Conservation (phyloP, 768 basidiomycete genomes). For the Mycena chlorophos region DNA sequence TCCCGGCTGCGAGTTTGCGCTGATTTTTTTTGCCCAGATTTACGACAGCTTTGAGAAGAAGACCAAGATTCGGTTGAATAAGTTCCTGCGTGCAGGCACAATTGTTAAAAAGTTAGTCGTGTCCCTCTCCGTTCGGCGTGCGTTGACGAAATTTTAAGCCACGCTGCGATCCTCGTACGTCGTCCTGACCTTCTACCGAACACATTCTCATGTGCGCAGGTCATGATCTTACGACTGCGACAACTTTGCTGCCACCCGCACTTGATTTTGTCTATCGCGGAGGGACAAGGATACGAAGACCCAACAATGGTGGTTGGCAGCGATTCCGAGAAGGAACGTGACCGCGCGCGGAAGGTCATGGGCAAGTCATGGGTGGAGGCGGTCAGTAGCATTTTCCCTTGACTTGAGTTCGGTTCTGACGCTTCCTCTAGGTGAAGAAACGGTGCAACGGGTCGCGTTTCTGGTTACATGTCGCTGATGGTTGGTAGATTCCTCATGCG, state of each 20-base stretch:
- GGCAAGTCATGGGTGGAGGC: conserved; percentile 42
- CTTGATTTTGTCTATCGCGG: conserved; percentile 53
- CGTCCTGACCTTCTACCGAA: not conserved
- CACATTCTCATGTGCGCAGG: conserved; percentile 32
- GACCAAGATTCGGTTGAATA: conserved; percentile 55
- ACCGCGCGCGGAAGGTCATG: conserved; percentile 53
- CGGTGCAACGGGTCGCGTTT: conserved; percentile 22
- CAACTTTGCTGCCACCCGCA: conserved; percentile 75
- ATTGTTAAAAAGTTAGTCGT: conserved; percentile 66
- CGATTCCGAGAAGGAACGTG: conserved; percentile 55
- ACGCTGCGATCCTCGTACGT: conserved; percentile 47
- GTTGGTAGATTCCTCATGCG: conserved; percentile 46
- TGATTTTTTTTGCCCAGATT: conserved; percentile 36
- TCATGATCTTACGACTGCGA: conserved; percentile 73
- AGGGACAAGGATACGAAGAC: conserved; percentile 44
- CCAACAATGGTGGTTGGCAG: conserved; percentile 49
- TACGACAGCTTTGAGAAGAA: conserved; percentile 59
- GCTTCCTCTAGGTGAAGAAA: conserved; percentile 35
- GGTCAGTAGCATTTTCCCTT: conserved; percentile 27
- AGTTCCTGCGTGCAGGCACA: conserved; percentile 63
- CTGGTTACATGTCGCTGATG: not conserved
- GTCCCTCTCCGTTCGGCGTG: not conserved
- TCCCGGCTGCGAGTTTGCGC: not conserved
- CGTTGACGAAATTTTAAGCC: conserved; percentile 32
- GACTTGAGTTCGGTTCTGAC: not conserved